These are phyloP conservation scores for Quercus bicolor DNA, from an alignment of 306 rosid genomes.

Conservation along the genomic window DNA sequence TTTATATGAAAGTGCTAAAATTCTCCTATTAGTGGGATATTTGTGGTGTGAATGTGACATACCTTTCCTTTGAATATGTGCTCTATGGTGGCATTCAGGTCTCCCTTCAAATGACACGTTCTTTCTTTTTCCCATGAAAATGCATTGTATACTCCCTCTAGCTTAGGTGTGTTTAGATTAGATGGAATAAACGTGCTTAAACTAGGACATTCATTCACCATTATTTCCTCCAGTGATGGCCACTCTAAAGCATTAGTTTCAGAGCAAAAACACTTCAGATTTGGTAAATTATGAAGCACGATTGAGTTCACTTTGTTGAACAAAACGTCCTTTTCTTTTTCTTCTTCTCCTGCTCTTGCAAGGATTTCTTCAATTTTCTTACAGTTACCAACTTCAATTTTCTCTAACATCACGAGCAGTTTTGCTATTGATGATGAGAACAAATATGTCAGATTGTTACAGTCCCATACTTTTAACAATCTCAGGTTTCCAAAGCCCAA, in stretches of 20 bases:
- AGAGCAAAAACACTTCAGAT: background rate
- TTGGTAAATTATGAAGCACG: no score
- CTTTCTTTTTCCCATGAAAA: no score
- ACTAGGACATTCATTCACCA: background rate
- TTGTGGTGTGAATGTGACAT: no score
- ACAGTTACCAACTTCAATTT: rapidly evolving
- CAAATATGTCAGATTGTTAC: no score
- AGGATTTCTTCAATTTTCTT: background rate
- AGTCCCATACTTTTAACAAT: no score
- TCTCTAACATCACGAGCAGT: no score
- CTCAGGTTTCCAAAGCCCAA: no score
- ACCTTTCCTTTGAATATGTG: background rate
- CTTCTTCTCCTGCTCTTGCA: background rate
- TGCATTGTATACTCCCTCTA: background rate
- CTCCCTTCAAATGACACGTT: no score
- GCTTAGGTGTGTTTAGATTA: background rate
- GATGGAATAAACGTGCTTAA: background rate
- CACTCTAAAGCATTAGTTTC: background rate
- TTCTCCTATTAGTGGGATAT: no score
- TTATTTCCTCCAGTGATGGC: background rate
- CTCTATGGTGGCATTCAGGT: background rate
- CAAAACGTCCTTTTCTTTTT: background rate
- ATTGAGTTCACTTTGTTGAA: background rate
- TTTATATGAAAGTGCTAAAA: no score
- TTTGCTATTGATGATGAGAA: no score